phyloP scores from a whole-genome alignment of 2,329 filamentous ascomycete species.

The Sporothrix globosa region DNA sequence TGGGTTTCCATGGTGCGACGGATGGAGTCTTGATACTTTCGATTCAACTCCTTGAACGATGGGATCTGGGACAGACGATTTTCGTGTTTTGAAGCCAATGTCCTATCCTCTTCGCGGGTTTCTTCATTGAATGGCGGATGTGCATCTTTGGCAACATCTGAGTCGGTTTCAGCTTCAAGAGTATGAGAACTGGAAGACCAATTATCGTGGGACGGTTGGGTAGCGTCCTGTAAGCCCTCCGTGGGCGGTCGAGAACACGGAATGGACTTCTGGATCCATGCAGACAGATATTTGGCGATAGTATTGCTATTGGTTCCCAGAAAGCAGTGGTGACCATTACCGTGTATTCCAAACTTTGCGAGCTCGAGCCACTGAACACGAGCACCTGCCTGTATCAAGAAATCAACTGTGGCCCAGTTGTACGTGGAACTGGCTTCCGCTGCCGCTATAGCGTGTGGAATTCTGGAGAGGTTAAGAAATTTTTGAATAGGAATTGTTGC shows the following conservation, averaged over 20 bases:
- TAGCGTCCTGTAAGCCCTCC: neutral
- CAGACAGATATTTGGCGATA: slow-evolving; percentile 42
- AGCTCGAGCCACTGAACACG: slow-evolving; percentile 51
- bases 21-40: slow-evolving; percentile 19
- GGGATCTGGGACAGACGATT: neutral
- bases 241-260: neutral
- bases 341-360: slow-evolving; percentile 49
- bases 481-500: slow-evolving; percentile 40
- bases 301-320: slow-evolving; percentile 56
- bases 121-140: neutral
- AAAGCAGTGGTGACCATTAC: slow-evolving; percentile 61
- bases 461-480: slow-evolving; percentile 52
- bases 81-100: neutral
- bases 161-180: neutral
- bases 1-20: neutral
- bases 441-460: slow-evolving; percentile 56
- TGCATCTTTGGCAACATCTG: neutral
- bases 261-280: slow-evolving; percentile 29
- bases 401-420: slow-evolving; percentile 59
- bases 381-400: slow-evolving; percentile 57
- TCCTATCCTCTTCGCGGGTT: neutral
- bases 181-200: neutral
- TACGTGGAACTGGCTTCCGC: slow-evolving; percentile 56
- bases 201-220: neutral
- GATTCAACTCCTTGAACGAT: slow-evolving; percentile 13